phyloP scores from a whole-genome alignment of 225 moss, liverwort and hornwort species.

The Straminergon stramineum region DNA sequence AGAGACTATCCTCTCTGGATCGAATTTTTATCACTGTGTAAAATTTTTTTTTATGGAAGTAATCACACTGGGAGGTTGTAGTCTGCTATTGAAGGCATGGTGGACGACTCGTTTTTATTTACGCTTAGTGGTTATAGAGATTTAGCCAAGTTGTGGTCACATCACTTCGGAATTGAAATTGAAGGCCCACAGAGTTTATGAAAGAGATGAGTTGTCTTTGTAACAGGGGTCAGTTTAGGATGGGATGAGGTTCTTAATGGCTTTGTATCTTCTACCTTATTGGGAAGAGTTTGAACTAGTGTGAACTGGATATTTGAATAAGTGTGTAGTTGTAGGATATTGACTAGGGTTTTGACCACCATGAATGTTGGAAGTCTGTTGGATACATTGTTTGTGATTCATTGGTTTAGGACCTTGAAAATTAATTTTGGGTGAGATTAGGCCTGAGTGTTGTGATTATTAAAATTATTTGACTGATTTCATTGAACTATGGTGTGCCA shows the following conservation, averaged over 20 bases:
- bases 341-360: background rate
- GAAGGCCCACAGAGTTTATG: background rate
- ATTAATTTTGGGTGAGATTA: background rate
- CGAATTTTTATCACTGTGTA: background rate
- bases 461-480: background rate
- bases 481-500: slow-evolving; percentile 8
- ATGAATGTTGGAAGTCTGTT: background rate
- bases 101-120: background rate
- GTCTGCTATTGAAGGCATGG: background rate
- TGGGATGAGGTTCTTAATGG: background rate
- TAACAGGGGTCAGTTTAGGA: background rate
- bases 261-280: background rate
- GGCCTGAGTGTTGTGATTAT: background rate
- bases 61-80: background rate
- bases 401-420: background rate
- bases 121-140: background rate
- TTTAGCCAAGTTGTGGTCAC: background rate
- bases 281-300: background rate
- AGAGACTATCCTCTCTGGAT: background rate
- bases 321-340: background rate
- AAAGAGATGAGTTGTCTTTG: background rate
- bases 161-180: too few species aligned
- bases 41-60: background rate
- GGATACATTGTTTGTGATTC: background rate
- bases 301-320: background rate